phyloP scores from a whole-genome alignment of 169 alveolate genomes.

The Eimeria sp. region DNA sequence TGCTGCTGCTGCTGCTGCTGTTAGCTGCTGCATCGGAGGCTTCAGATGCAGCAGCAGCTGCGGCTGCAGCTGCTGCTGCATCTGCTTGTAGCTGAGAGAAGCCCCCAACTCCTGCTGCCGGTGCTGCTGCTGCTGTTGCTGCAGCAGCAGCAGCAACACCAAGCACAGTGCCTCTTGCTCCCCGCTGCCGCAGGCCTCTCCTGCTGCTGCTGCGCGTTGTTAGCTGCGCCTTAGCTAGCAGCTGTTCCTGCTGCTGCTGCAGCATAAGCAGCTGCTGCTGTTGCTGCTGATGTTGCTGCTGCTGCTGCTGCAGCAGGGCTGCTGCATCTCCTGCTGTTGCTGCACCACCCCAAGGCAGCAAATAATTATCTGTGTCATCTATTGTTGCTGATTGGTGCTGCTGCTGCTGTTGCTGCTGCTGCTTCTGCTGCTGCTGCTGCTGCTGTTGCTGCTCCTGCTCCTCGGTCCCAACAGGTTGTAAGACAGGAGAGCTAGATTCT shows the following conservation, averaged over 20 bases:
- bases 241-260: conserved; percentile 75
- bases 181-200: conserved; percentile 56
- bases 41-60: background rate
- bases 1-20: conserved; percentile 67
- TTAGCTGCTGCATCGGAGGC: background rate
- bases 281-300: conserved; percentile 56
- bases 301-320: conserved; percentile 56
- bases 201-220: conserved; percentile 66
- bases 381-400: background rate
- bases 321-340: background rate
- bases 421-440: conserved; percentile 47
- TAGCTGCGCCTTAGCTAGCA: conserved; percentile 11
- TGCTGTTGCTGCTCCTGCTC: conserved; percentile 49
- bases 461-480: background rate
- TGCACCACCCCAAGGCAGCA: conserved; percentile 44
- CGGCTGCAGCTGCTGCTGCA: conserved; percentile 21
- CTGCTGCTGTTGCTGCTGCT: conserved; percentile 38
- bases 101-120: conserved; percentile 14
- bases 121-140: conserved; percentile 10
- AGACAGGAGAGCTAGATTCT: background rate
- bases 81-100: background rate
- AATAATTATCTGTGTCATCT: background rate
- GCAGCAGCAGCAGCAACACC: conserved; percentile 39
- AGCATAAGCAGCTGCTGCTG: conserved; percentile 72
- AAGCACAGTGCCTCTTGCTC: background rate